Conservation (phyloP, 306 rosid genomes). For the Cajanus cajan region DNA sequence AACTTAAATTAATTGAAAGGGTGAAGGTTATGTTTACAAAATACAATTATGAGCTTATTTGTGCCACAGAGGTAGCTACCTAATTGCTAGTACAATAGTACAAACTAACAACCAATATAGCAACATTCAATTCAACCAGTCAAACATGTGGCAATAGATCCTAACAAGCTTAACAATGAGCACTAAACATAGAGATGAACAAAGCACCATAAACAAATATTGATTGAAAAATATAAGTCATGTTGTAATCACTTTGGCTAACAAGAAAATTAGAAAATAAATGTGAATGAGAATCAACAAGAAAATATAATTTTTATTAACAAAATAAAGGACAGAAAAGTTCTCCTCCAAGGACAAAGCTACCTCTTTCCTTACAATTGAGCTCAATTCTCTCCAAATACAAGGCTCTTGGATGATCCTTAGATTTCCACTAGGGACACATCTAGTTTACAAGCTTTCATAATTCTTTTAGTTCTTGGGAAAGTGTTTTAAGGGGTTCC, state of each 20-base stretch:
- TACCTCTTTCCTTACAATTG: no score
- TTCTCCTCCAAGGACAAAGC: no score
- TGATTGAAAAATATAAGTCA: no score
- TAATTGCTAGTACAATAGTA: background rate
- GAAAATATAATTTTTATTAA: no score
- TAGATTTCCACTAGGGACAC: no score
- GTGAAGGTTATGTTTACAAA: background rate
- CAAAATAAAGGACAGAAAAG: no score
- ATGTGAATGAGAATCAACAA: background rate
- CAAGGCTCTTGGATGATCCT: no score
- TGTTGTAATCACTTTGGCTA: background rate
- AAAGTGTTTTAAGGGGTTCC: no score
- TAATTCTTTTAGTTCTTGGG: no score
- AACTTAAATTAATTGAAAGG: slow-evolving; percentile 1
- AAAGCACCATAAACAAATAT: background rate
- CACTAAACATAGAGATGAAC: background rate
- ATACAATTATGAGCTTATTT: background rate
- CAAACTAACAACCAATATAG: background rate
- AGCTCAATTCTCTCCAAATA: no score
- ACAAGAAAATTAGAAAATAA: background rate
- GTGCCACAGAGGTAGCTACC: background rate
- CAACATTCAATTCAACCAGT: background rate
- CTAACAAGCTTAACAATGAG: background rate
- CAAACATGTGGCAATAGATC: background rate
- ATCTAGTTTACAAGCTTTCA: no score